phyloP scores from a whole-genome alignment of 2,329 filamentous ascomycete genomes.

The Phialemoniopsis sp. region DNA sequence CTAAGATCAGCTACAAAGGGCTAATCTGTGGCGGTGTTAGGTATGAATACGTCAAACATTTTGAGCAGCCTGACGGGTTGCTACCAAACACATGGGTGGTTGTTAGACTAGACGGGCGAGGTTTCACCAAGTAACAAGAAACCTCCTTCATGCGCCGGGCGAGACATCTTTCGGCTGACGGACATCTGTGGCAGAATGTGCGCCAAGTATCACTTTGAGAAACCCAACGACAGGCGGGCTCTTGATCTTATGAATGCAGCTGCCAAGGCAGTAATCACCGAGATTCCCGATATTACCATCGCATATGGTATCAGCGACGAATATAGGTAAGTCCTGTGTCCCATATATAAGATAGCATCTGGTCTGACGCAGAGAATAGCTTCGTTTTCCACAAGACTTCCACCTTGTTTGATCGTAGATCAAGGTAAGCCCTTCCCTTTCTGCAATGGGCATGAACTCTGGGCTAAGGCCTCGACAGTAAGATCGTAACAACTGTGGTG shows the following conservation, averaged over 20 bases:
- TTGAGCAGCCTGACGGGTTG: conserved; percentile 77
- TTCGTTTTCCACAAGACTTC: conserved; percentile 86
- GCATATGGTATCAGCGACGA: conserved; percentile 96
- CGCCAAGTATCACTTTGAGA: conserved; percentile 77
- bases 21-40: conserved; percentile 34
- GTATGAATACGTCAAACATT: conserved; percentile 89
- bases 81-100: conserved; percentile 95
- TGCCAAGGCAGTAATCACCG: conserved; percentile 77
- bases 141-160: conserved; percentile 11
- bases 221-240: conserved; percentile 87
- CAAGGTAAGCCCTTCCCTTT: conserved; percentile 49
- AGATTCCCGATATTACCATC: conserved; percentile 79
- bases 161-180: background rate
- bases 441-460: background rate
- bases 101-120: conserved; percentile 86
- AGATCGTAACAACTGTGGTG: conserved; percentile 85
- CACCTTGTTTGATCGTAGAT: conserved; percentile 78
- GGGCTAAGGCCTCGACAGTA: conserved; percentile 46
- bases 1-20: background rate
- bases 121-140: conserved; percentile 77
- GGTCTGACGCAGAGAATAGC: conserved; percentile 34
- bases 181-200: conserved; percentile 65
- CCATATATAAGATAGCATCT: conserved; percentile 7
- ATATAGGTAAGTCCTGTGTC: conserved; percentile 55
- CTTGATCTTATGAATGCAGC: conserved; percentile 93